phyloP scores from a whole-genome alignment of 2,329 filamentous ascomycete species.

The Verticillium nubilum region DNA sequence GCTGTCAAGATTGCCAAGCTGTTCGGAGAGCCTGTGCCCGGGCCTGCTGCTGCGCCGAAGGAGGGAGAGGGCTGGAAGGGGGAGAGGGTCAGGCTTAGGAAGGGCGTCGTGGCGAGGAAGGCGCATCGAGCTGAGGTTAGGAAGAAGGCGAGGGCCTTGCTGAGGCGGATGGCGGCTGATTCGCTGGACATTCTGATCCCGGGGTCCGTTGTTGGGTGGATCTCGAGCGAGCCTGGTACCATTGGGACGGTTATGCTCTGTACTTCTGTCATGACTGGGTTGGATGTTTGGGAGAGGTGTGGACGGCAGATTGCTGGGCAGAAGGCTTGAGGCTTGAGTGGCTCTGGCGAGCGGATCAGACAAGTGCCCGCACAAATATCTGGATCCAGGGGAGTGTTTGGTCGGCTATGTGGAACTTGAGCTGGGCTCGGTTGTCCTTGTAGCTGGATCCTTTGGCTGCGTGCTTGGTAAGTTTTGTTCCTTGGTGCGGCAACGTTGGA shows the following conservation, averaged over 20 bases:
- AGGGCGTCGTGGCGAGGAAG: conserved; percentile 25
- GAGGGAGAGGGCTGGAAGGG: conserved; percentile 5
- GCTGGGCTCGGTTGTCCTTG: neutral
- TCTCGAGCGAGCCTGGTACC: neutral
- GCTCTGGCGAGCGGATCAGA: neutral
- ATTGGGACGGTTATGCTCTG: conserved; percentile 2
- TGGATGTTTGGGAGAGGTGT: conserved; percentile 3
- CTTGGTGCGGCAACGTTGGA: too few species aligned
- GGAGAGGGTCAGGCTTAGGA: conserved; percentile 29
- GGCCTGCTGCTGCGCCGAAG: conserved; percentile 19
- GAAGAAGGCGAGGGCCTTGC: conserved; percentile 19
- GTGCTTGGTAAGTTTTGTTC: too few species aligned
- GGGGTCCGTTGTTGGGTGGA: neutral
- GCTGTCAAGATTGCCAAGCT: conserved; percentile 34
- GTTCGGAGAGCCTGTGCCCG: conserved; percentile 25
- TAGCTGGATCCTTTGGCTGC: neutral
- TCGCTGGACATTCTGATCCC: conserved; percentile 3
- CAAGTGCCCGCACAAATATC: too few species aligned
- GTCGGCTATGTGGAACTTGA: neutral
- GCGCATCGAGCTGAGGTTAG: conserved; percentile 18
- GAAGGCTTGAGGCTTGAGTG: neutral
- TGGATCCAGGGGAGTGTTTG: too few species aligned
- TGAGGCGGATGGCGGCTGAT: conserved; percentile 1
- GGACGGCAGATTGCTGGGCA: neutral
- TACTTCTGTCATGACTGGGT: conserved; percentile 1